A percentile compares a stretch with the other conserved stretches of the same genome.
Evolutionary conservation across 768 basidiomycete genomes (phyloP).

Genomic region (Dentipellis fragilis): DNA sequence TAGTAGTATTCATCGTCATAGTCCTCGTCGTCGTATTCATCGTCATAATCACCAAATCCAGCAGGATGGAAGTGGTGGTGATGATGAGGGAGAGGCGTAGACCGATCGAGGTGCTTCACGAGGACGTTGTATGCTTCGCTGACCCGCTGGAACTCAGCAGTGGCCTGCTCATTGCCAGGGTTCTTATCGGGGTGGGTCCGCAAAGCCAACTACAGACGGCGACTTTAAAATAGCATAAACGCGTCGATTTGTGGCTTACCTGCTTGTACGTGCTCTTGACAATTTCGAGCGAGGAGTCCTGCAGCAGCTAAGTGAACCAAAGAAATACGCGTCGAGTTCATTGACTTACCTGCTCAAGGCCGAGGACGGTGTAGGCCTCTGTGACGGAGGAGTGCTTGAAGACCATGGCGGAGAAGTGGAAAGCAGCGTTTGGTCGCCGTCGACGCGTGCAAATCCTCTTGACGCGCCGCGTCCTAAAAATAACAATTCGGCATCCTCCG

Average conservation of each 20-base stretch:
- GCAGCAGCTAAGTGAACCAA: neutral
- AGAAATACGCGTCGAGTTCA: neutral
- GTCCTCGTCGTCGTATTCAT: constrained; percentile 28
- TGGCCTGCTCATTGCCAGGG: constrained; percentile 51
- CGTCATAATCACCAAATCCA: constrained; percentile 15
- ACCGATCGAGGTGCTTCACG: constrained; percentile 40
- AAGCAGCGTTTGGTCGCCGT: neutral
- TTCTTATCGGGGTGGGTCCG: constrained; percentile 75
- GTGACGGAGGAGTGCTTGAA: constrained; percentile 22
- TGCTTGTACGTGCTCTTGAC: constrained; percentile 64
- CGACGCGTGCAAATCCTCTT: neutral
- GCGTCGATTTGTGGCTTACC: constrained; percentile 22
- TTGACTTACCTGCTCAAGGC: constrained; percentile 39
- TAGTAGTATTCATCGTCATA: constrained; percentile 23
- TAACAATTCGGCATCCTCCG: neutral
- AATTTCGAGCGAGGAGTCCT: constrained; percentile 55
- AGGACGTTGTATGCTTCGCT: constrained; percentile 60
- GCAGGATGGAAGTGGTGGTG: constrained; percentile 9
- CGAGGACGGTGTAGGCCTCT: constrained; percentile 35
- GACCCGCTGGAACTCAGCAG: constrained; percentile 58
- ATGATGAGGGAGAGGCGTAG: constrained; percentile 19
- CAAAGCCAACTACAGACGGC: constrained; percentile 39
- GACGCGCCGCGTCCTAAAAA: neutral
- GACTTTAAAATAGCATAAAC: neutral
- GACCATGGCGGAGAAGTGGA: constrained; percentile 21